A percentile compares a stretch with the other conserved stretches of the same genome.
phyloP scores from a whole-genome alignment of 2,329 filamentous ascomycete genomes.

The Sarocladium strictum region DNA sequence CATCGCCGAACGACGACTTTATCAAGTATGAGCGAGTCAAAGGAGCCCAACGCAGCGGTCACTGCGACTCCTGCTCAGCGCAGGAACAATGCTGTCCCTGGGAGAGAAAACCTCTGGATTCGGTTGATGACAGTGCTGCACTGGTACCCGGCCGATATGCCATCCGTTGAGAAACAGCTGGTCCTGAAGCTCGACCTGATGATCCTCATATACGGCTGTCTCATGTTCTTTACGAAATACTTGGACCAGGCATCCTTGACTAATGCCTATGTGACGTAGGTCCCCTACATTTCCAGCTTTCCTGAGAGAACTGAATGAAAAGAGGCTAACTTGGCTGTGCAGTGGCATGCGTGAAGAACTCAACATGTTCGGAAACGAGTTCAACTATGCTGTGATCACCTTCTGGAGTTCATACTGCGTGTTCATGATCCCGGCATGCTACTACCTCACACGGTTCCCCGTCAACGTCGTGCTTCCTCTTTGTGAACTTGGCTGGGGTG shows the following conservation, averaged over 20 bases:
- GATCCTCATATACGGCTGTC: constrained; percentile 31
- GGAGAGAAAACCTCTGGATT: constrained; percentile 19
- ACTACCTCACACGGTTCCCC: constrained; percentile 31
- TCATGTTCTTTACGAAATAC: constrained; percentile 35
- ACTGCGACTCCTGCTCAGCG: not conserved
- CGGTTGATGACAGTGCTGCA: constrained; percentile 20
- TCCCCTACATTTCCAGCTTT: too few species aligned
- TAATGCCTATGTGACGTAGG: constrained; percentile 29
- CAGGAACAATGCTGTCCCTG: not conserved
- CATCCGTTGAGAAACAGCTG: constrained; percentile 25
- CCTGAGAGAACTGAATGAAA: too few species aligned
- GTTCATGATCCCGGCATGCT: constrained; percentile 34
- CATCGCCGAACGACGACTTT: too few species aligned
- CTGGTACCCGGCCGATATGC: constrained; percentile 28
- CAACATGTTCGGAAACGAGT: constrained; percentile 26
- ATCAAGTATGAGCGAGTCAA: not conserved
- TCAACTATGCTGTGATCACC: constrained; percentile 23
- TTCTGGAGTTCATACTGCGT: constrained; percentile 33
- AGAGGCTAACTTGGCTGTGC: constrained; percentile 9
- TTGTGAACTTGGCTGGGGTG: constrained; percentile 25
- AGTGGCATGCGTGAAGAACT: constrained; percentile 33
- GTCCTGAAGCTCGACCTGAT: constrained; percentile 31
- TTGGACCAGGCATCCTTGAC: constrained; percentile 31
- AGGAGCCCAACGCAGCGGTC: not conserved
- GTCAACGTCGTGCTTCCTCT: constrained; percentile 24